Evolutionary conservation across 352 stramenopile genomes (phyloP).

Genomic region (Globisporangium splendens): DNA sequence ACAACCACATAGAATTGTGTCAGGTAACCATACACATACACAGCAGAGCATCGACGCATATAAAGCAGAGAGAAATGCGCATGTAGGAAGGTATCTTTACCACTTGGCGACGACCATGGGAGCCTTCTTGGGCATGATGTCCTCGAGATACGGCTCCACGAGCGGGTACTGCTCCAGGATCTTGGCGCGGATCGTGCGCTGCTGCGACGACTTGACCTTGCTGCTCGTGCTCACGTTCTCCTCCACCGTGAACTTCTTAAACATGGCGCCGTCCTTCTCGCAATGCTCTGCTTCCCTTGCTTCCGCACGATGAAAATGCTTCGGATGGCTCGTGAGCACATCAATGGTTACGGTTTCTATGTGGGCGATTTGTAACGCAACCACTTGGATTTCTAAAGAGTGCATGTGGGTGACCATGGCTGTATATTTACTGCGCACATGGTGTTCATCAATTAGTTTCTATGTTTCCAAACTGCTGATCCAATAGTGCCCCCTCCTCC

Average conservation of each 20-base stretch:
- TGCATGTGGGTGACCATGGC: not conserved
- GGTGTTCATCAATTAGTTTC: too few species aligned
- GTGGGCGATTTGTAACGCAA: not conserved
- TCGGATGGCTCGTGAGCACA: not conserved
- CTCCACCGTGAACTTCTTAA: conserved; percentile 93
- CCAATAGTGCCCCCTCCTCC: too few species aligned
- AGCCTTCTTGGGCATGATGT: conserved; percentile 93
- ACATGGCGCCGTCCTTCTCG: conserved; percentile 59
- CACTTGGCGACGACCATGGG: conserved; percentile 90
- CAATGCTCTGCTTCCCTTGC: too few species aligned
- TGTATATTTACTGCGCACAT: not conserved
- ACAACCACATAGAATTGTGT: not conserved
- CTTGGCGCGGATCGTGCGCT: conserved; percentile 93
- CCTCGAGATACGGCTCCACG: conserved; percentile 86
- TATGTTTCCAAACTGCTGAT: too few species aligned
- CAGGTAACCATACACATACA: not conserved
- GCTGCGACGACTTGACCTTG: conserved; percentile 97
- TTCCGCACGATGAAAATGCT: too few species aligned
- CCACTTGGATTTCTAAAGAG: too few species aligned
- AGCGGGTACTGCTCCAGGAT: conserved; percentile 93
- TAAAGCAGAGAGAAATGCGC: conserved; percentile 19
- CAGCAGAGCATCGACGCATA: not conserved
- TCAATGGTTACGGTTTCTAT: not conserved
- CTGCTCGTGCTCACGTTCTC: conserved; percentile 95
- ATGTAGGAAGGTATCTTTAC: conserved; percentile 32